These are phyloP conservation scores for Colletotrichum filicis DNA, from an alignment of 2,329 filamentous ascomycete species.

Conservation along the genomic window DNA sequence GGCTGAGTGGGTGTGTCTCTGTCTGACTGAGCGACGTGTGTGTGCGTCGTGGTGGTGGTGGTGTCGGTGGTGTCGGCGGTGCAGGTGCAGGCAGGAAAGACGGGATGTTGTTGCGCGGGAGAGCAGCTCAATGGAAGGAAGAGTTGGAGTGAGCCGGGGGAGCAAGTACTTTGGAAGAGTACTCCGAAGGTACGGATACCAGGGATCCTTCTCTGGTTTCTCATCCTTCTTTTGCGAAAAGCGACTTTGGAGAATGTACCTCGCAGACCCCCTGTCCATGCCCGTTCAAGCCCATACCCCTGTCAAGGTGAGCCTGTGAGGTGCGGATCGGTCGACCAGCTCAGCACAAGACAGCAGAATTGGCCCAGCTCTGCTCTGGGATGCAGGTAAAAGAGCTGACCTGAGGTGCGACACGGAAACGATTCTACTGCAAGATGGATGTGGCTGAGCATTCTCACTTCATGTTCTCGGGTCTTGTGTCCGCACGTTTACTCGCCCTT, in stretches of 20 bases:
- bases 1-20: slow-evolving; percentile 5
- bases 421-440: neutral
- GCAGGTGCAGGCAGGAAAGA: slow-evolving; percentile 14
- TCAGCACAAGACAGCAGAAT: neutral
- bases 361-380: neutral
- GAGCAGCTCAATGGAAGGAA: neutral
- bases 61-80: slow-evolving; percentile 19
- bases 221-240: neutral
- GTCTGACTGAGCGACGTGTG: slow-evolving; percentile 15
- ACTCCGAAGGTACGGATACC: neutral
- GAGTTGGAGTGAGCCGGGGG: neutral
- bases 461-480: neutral
- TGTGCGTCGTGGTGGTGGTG: slow-evolving; percentile 9
- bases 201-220: neutral
- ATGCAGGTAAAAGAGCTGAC: neutral
- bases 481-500: neutral
- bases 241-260: slow-evolving; percentile 5
- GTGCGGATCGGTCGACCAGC: slow-evolving; percentile 5
- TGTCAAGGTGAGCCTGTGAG: neutral
- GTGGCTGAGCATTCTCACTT: slow-evolving; percentile 11
- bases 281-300: neutral
- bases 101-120: slow-evolving; percentile 19
- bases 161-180: slow-evolving; percentile 2
- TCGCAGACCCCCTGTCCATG: neutral
- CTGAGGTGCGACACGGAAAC: neutral